Evolutionary conservation across 495 filamentous ascomycete genomes (phyloP), one percentile per base, ranked within the genome.

Genomic region (Friedmanniomyces simplex): DNA sequence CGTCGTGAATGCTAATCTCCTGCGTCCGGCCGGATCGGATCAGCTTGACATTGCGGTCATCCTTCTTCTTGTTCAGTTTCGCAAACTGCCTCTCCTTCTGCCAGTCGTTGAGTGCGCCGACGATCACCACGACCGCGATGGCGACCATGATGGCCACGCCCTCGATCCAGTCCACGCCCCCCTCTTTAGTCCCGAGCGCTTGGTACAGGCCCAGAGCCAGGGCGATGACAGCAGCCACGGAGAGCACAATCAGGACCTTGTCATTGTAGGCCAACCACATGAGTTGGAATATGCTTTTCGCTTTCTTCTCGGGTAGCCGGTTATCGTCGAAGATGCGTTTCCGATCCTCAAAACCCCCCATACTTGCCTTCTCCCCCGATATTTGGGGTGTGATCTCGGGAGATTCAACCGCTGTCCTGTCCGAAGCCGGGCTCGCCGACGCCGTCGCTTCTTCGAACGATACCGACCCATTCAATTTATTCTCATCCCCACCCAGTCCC

Each of bases 251-350:
- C 16, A 93, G 70, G 21, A 93, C 84, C 59, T 89, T 90, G 69
- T 94, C 88, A 50, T 89, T 86, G 63, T 86, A 88, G 2, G 87
- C 86, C 64, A 87, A 84, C 87, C 87, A 93, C 39, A 87, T 84
- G 20, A 91, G 71, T 63, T 80, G 72, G 61, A 84, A 81, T 49
- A 93, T 82, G 26, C 76, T 79, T 63, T 89, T 90, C 11, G 82
- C 67, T 65, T 87, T 89, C 59, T 79, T 80, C 59, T 81, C 81
- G 0, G 88, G 88, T 12, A 94, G 70, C 2, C 77, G 69, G 59
- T 93, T 94, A 52, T 76, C 77, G 36, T 77, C 80, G 65, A 80
- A 93, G 30, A 90, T 75, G 4, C 88, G 80, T 54, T 72, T 79
- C 16, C 88, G 78, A 60, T 93, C 88, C 6, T 60, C 55, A 63